Percentiles rank a stretch among this genome's conserved stretches.
phyloP scores from a whole-genome alignment of 495 filamentous ascomycete genomes.

The Penicillium diatomitis region DNA sequence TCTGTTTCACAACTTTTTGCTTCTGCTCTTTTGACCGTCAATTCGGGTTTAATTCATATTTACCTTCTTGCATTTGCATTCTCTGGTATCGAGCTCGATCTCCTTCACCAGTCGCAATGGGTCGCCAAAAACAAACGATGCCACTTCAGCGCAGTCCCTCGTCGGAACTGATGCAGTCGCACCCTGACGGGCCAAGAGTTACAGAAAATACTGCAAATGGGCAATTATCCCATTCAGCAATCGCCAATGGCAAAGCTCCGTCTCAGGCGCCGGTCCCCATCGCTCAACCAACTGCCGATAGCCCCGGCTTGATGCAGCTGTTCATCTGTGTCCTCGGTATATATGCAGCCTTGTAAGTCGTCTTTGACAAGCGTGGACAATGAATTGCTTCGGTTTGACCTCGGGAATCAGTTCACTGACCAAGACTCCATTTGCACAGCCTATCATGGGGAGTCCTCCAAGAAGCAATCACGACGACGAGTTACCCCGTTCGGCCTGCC shows the following conservation, averaged over 20 bases:
- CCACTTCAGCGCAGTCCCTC: conserved; percentile 59
- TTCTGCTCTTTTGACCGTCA: no score
- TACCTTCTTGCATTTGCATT: not conserved
- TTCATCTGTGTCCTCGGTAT: conserved; percentile 85
- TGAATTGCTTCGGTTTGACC: not conserved
- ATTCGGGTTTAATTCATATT: not conserved
- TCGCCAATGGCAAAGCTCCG: conserved; percentile 33
- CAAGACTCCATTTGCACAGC: conserved; percentile 33
- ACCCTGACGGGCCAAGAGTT: conserved; percentile 20
- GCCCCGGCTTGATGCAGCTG: conserved; percentile 57
- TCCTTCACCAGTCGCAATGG: conserved; percentile 44
- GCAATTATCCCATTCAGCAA: conserved; percentile 4
- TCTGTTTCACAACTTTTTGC: no score
- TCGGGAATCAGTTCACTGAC: conserved; percentile 7
- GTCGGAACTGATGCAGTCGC: conserved; percentile 46
- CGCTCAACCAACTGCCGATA: conserved; percentile 24
- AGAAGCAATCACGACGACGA: conserved; percentile 95
- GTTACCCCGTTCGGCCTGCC: conserved; percentile 45
- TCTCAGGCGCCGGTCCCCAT: conserved; percentile 13
- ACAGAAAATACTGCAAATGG: conserved; percentile 22
- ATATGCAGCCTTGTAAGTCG: conserved; percentile 84
- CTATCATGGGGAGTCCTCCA: conserved; percentile 93
- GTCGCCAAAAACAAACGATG: conserved; percentile 58
- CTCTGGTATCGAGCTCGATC: not conserved
- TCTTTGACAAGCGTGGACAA: not conserved